phyloP scores from a whole-genome alignment of 345 rosid species.

The Nasturtium officinale region DNA sequence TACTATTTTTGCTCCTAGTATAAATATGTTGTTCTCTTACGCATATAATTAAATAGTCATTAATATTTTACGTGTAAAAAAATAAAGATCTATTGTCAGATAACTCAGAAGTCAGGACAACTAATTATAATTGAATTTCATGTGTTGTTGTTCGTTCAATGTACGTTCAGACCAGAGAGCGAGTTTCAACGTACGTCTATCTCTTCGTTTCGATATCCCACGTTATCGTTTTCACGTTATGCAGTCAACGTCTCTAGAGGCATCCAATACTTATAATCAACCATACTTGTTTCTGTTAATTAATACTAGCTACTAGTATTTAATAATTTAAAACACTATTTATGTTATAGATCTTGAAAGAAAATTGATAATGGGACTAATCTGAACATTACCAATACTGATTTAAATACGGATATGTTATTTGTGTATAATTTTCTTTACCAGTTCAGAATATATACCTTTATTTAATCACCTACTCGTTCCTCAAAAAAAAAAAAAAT shows the following conservation, averaged over 20 bases:
- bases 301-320: neutral
- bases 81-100: constrained; percentile 11
- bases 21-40: constrained; percentile 13
- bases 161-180: constrained; percentile 38
- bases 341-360: neutral
- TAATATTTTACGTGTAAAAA: neutral
- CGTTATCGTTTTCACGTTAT: constrained; percentile 32
- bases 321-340: neutral
- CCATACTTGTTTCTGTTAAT: neutral
- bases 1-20: neutral
- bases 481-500: neutral
- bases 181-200: constrained; percentile 40
- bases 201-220: constrained; percentile 44
- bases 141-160: constrained; percentile 35
- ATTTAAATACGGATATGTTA: neutral
- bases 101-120: constrained; percentile 17
- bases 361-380: neutral
- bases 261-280: neutral
- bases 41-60: neutral
- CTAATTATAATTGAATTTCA: constrained; percentile 16
- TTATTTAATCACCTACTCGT: neutral
- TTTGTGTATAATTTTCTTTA: neutral
- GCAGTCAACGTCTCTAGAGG: constrained; percentile 29
- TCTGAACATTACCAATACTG: neutral
- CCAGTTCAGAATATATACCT: neutral